Evolutionary conservation across 1,284 basidiomycete species (phyloP).

Genomic region (Serendipita sp.): DNA sequence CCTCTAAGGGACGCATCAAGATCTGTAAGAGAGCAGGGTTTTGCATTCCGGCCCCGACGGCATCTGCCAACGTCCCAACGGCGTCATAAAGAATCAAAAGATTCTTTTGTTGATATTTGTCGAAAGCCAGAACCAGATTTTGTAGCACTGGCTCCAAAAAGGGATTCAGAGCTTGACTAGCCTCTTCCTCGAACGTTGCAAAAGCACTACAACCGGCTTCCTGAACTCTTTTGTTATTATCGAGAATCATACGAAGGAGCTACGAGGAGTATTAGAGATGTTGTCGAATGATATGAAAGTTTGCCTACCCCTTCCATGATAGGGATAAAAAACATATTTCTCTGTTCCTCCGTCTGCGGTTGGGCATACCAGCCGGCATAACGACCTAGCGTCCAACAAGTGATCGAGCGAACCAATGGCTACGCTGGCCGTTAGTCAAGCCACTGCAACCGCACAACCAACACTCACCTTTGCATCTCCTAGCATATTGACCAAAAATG

Average conservation of each 20-base stretch:
- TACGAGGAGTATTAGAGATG: conserved; percentile 21
- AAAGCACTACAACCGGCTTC: conserved; percentile 99
- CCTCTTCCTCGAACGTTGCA: conserved; percentile 96
- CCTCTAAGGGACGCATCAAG: conserved; percentile 88
- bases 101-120: conserved; percentile 99
- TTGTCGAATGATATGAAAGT: neutral
- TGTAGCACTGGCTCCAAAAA: conserved; percentile 90
- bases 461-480: conserved; percentile 71
- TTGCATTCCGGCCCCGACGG: conserved; percentile 79
- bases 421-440: conserved; percentile 21
- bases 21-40: conserved; percentile 83
- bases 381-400: conserved; percentile 98
- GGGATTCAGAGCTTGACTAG: conserved; percentile 76
- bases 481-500: conserved; percentile 82
- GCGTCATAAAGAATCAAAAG: conserved; percentile 97
- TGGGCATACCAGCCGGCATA: conserved; percentile 95
- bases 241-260: conserved; percentile 95
- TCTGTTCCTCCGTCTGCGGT: conserved; percentile 70
- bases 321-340: conserved; percentile 82
- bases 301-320: conserved; percentile 90
- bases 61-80: conserved; percentile 92
- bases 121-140: conserved; percentile 90
- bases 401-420: conserved; percentile 95
- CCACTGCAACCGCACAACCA: conserved; percentile 1
- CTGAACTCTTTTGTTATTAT: conserved; percentile 98